Evolutionary conservation across 768 basidiomycete species (phyloP).

Genomic region (Hydnomerulius pinastri): DNA sequence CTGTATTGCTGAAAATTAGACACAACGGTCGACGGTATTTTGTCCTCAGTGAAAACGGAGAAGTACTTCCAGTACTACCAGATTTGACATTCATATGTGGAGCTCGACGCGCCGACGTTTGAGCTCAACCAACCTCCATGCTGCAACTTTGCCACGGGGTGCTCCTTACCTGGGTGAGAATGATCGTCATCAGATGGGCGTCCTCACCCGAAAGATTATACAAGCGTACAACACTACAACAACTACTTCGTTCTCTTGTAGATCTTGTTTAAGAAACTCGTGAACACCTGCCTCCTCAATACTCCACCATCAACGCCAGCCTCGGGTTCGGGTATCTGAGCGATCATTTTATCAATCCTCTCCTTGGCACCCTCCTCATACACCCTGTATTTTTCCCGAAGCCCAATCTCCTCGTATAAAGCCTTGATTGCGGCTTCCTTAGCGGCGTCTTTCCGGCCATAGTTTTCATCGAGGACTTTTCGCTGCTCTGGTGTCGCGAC

Average conservation of each 20-base stretch:
- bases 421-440: constrained; percentile 61
- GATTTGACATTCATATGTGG: too few species aligned
- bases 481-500: constrained; percentile 58
- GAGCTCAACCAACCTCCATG: too few species aligned
- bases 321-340: constrained; percentile 62
- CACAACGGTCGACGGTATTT: too few species aligned
- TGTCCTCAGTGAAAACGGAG: too few species aligned
- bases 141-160: too few species aligned
- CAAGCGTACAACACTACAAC: too few species aligned
- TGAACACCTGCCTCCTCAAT: constrained; percentile 72
- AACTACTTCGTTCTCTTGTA: constrained; percentile 59
- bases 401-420: constrained; percentile 69
- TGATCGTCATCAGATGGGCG: too few species aligned
- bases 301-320: constrained; percentile 42
- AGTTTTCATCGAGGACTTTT: constrained; percentile 61
- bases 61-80: too few species aligned
- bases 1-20: too few species aligned
- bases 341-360: constrained; percentile 69
- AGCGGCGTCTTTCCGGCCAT: constrained; percentile 55
- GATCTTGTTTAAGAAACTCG: constrained; percentile 87
- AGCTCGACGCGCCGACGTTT: too few species aligned
- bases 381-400: constrained; percentile 63
- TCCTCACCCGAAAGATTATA: too few species aligned
- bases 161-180: too few species aligned
- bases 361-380: constrained; percentile 82